A percentile compares a stretch with the other conserved stretches of the same genome.
These are phyloP conservation scores for Cercophora scortea DNA, from an alignment of 495 filamentous ascomycete species.

Conservation along the genomic window DNA sequence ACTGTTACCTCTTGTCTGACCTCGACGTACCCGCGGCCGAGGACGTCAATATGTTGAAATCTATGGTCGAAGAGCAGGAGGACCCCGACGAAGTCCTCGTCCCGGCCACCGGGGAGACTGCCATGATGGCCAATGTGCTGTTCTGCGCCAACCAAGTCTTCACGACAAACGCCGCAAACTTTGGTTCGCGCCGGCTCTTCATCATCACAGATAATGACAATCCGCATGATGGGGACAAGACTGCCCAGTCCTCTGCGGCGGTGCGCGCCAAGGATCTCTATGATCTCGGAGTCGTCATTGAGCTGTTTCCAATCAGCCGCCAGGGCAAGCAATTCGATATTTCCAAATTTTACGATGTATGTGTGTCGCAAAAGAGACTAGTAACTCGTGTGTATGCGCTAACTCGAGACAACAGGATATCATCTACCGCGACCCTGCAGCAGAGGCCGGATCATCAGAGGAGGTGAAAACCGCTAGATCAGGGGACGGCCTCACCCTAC, in stretches of 20 bases:
- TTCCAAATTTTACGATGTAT: slow-evolving; percentile 85
- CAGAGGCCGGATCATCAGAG: slow-evolving; percentile 51
- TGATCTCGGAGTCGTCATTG: slow-evolving; percentile 86
- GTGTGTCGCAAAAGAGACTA: slow-evolving; percentile 1
- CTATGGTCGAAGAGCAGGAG: slow-evolving; percentile 61
- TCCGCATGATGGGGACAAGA: slow-evolving; percentile 67
- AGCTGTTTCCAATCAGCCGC: slow-evolving; percentile 84
- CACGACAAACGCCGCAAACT: slow-evolving; percentile 89
- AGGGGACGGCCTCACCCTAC: slow-evolving; percentile 69
- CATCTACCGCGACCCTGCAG: slow-evolving; percentile 57
- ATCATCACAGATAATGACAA: slow-evolving; percentile 93
- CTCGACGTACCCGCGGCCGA: slow-evolving; percentile 79
- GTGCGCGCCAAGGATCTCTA: slow-evolving; percentile 92
- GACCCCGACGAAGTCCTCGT: slow-evolving; percentile 63
- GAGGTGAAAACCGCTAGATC: slow-evolving; percentile 39
- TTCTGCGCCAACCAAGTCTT: slow-evolving; percentile 97
- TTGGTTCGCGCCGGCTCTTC: slow-evolving; percentile 84
- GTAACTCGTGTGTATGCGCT: slow-evolving; percentile 8
- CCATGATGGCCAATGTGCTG: slow-evolving; percentile 81
- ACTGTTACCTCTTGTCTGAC: slow-evolving; percentile 88
- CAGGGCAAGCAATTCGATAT: slow-evolving; percentile 71
- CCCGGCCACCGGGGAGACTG: slow-evolving; percentile 53
- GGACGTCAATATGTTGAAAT: slow-evolving; percentile 74
- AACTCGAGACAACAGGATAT: slow-evolving; percentile 52
- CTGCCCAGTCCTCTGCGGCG: slow-evolving; percentile 63